Evolutionary conservation across 2,329 filamentous ascomycete species (phyloP).

Genomic region (Colletotrichum musae): DNA sequence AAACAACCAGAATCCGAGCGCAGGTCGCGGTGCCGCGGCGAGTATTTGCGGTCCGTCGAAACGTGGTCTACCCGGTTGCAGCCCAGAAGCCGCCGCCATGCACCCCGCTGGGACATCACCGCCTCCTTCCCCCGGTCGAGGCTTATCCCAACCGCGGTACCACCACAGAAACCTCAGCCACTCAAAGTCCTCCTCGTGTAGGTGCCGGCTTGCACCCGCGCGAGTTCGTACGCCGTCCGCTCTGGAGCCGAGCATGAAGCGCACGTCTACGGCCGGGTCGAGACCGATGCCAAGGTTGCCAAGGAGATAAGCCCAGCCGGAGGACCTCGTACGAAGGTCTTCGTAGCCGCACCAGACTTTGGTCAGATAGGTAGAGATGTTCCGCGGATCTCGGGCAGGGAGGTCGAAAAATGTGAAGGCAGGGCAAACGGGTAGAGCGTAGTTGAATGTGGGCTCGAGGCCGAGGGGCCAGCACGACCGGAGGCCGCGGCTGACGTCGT

Average conservation of each 20-base stretch:
- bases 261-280: constrained; percentile 10
- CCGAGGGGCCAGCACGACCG: too few species aligned
- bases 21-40: constrained; percentile 28
- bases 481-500: constrained; percentile 20
- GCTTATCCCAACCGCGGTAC: constrained; percentile 30
- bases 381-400: constrained; percentile 15
- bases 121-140: background rate
- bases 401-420: constrained; percentile 31
- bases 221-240: background rate
- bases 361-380: constrained; percentile 8
- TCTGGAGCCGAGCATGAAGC: constrained; percentile 22
- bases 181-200: constrained; percentile 34
- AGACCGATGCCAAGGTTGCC: constrained; percentile 8
- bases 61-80: background rate
- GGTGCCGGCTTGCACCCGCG: constrained; percentile 3
- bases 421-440: constrained; percentile 19
- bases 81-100: constrained; percentile 15
- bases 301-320: constrained; percentile 19
- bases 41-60: constrained; percentile 27
- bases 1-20: constrained; percentile 37
- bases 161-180: constrained; percentile 35
- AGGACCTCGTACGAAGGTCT: background rate
- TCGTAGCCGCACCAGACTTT: background rate
- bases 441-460: constrained; percentile 15
- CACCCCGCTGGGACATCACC: constrained; percentile 24